A percentile compares a stretch with the other conserved stretches of the same genome.
phyloP scores from a whole-genome alignment of 129 eudicot species.

The Daucus carota region DH1_v3.0 NC_030382.2:41009501-41010000 shows the following conservation, averaged over 20 bases:
- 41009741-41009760: background rate
- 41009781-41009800: background rate
- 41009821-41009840: slow-evolving; percentile 81
- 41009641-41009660: too few relatives aligned
- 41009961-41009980: slow-evolving; percentile 20
- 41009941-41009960: slow-evolving; percentile 52
- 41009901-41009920: slow-evolving; percentile 70
- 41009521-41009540: too few relatives aligned
- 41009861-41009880: slow-evolving; percentile 61
- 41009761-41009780: background rate
- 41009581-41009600: too few relatives aligned
- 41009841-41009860: slow-evolving; percentile 53
- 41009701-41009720: too few relatives aligned
- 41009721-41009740: background rate
- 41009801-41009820: slow-evolving; percentile 26
- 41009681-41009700: too few relatives aligned
- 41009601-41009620: too few relatives aligned
- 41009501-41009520: too few relatives aligned
- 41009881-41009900: slow-evolving; percentile 66
- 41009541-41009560: too few relatives aligned
- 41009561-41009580: too few relatives aligned
- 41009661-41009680: too few relatives aligned
- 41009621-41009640: too few relatives aligned
- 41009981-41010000: slow-evolving; percentile 46
- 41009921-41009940: slow-evolving; percentile 44